phyloP scores from a whole-genome alignment of 306 rosid genomes.

The Vachellia pachyceras region DNA sequence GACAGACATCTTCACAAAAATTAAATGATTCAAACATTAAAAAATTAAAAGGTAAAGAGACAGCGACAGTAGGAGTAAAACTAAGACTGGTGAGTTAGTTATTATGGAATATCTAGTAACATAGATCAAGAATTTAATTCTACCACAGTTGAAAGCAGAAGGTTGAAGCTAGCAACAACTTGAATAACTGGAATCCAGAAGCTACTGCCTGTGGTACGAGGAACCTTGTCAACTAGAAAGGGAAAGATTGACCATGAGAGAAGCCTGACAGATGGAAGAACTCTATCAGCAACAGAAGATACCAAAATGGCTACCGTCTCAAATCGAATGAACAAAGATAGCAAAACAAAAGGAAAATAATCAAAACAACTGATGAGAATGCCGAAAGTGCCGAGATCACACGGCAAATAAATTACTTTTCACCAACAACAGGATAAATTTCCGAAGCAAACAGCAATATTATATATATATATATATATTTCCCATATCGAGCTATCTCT shows the following conservation, averaged over 20 bases:
- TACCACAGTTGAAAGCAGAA: slow-evolving; percentile 84
- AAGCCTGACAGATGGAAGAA: slow-evolving; percentile 67
- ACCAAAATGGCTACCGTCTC: background rate
- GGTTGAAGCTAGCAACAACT: slow-evolving; percentile 88
- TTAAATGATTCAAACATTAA: slow-evolving; percentile 13
- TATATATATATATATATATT: no score
- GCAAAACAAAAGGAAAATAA: slow-evolving; percentile 30
- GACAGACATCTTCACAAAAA: slow-evolving; percentile 59
- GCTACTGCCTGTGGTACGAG: slow-evolving; percentile 83
- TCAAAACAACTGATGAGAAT: background rate
- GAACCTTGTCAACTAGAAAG: slow-evolving; percentile 74
- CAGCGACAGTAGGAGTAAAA: slow-evolving; percentile 5
- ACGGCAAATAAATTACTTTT: background rate
- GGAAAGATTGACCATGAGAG: slow-evolving; percentile 69
- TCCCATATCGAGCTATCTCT: background rate
- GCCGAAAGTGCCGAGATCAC: background rate
- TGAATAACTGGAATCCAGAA: slow-evolving; percentile 94
- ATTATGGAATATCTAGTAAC: slow-evolving; percentile 16
- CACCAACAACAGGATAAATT: background rate
- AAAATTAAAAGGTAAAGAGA: slow-evolving; percentile 22
- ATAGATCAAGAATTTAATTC: slow-evolving; percentile 12
- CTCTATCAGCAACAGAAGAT: slow-evolving; percentile 7
- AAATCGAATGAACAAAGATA: background rate
- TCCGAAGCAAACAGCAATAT: background rate
- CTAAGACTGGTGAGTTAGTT: background rate